Evolutionary conservation across 495 filamentous ascomycete genomes (phyloP), one percentile per base, ranked within the genome.

Genomic region (Penicillium atrosanguineum): DNA sequence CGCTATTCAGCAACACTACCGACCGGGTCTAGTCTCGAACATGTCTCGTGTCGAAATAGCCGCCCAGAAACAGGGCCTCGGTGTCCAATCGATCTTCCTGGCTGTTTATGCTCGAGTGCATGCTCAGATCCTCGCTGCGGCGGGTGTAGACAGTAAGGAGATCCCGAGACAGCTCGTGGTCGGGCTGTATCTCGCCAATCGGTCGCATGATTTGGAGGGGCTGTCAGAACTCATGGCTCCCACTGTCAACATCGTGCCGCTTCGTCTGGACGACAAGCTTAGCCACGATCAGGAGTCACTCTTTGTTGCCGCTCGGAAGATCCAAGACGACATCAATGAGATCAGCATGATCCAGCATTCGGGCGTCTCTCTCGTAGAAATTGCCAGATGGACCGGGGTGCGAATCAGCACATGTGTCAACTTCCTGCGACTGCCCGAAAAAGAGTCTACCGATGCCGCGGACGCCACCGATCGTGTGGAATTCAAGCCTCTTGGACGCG

Each of bases 141-240:
- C 16, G 28, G 26, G 41, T 18, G 42, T 50, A 5, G 44, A 51
- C 18, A 44, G 55, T 31, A 48, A 53, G 16, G 49, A 31, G 23
- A 20, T 40, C 7, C 34, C 14, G 18, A 34, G 31, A 28, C 46
- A 40, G 31, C 48, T 68, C 14, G 60, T 60, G 23, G 34, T 73
- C 23, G 69, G 69, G 14, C 46, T 73, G 18, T 73, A 73, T 48
- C 61, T 73, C 41, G 69, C 69, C 18, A 73, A 73, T 59, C 62
- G 69, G 20, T 63, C 68, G 3, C 53, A 62, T 34, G 50, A 46
- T 19, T 50, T 61, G 26, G 68, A 71, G 15, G 67, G 64, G 9
- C 44, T 70, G 11, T 56, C 64, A 31, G 60, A 60, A 18, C 49
- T 69, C 15, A 49, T 66, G 28, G 63, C 61, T 15, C 69, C 69